Evolutionary conservation across 768 basidiomycete species (phyloP).

Genomic region (Auricularia auricula-judae): DNA sequence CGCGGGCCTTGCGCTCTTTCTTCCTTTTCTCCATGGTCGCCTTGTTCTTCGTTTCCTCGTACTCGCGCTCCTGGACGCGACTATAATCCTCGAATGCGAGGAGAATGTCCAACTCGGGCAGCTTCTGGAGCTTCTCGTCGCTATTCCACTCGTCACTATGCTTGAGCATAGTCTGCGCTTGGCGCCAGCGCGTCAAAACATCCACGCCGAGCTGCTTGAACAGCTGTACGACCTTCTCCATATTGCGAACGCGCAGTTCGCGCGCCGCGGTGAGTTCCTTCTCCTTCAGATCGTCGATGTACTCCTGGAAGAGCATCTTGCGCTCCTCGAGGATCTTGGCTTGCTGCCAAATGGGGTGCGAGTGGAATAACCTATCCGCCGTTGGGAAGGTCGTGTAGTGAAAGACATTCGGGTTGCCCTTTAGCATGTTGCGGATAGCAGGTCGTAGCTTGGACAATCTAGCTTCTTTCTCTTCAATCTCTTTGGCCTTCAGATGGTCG

Average conservation of each 20-base stretch:
- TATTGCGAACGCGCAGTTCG: slow-evolving; percentile 64
- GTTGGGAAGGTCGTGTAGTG: slow-evolving; percentile 87
- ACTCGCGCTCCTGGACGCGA: slow-evolving; percentile 79
- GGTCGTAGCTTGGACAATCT: slow-evolving; percentile 80
- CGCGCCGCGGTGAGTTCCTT: slow-evolving; percentile 84
- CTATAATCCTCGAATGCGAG: slow-evolving; percentile 93
- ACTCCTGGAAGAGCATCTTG: slow-evolving; percentile 83
- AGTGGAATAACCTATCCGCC: slow-evolving; percentile 74
- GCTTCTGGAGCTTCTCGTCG: slow-evolving; percentile 65
- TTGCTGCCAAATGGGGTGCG: slow-evolving; percentile 88
- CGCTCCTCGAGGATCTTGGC: slow-evolving; percentile 79
- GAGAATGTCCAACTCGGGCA: slow-evolving; percentile 87
- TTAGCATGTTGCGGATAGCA: slow-evolving; percentile 75
- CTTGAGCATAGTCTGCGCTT: slow-evolving; percentile 64
- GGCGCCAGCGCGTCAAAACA: slow-evolving; percentile 88
- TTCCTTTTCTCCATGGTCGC: slow-evolving; percentile 74
- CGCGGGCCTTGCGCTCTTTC: slow-evolving; percentile 79
- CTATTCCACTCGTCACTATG: slow-evolving; percentile 69
- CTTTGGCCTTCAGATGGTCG: slow-evolving; percentile 62
- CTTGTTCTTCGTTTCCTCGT: slow-evolving; percentile 76
- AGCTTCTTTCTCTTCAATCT: slow-evolving; percentile 77
- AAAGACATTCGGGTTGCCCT: slow-evolving; percentile 78
- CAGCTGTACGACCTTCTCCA: slow-evolving; percentile 70
- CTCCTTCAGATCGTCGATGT: slow-evolving; percentile 72
- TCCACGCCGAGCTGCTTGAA: slow-evolving; percentile 85